A percentile compares a stretch with the other conserved stretches of the same genome.
Conservation (phyloP, 2,329 filamentous ascomycete species). For the Colletotrichum spinosum region DNA sequence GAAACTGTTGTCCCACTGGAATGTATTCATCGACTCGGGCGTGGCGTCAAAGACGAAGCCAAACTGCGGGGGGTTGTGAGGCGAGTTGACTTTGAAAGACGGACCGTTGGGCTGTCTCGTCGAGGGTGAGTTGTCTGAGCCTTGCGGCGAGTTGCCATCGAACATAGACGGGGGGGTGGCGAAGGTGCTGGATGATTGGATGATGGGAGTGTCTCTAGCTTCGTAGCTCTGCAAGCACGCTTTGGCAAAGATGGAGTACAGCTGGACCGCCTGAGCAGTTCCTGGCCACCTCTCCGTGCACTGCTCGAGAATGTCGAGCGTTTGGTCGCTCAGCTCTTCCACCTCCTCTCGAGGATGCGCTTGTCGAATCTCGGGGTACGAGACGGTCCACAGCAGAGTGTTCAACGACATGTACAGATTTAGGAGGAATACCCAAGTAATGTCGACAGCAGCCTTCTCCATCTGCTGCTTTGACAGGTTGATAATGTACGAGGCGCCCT, state of each 20-base stretch:
- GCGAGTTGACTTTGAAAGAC: conserved; percentile 57
- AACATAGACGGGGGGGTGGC: conserved; percentile 61
- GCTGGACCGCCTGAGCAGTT: conserved; percentile 82
- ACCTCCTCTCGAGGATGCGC: conserved; percentile 80
- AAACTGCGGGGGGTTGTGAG: conserved; percentile 67
- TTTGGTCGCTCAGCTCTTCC: conserved; percentile 77
- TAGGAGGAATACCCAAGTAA: conserved; percentile 94
- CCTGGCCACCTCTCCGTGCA: conserved; percentile 94
- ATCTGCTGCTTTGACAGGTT: conserved; percentile 85
- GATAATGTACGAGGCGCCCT: conserved; percentile 85
- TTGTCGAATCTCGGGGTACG: conserved; percentile 84
- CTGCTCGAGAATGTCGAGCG: conserved; percentile 81
- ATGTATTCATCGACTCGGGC: conserved; percentile 63
- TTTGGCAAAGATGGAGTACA: conserved; percentile 87
- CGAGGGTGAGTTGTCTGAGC: conserved; percentile 52
- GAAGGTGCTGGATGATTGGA: conserved; percentile 48
- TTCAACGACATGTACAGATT: conserved; percentile 93
- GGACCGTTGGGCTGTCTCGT: conserved; percentile 44
- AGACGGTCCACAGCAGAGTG: conserved; percentile 90
- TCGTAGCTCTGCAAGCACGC: conserved; percentile 93
- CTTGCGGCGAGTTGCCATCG: conserved; percentile 60
- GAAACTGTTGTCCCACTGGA: conserved; percentile 55
- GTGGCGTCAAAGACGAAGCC: conserved; percentile 69
- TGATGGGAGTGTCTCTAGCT: conserved; percentile 57
- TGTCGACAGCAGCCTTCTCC: conserved; percentile 78